These are phyloP conservation scores for Solanum hybrid DNA, from an alignment of 305 asterid genomes.

Conservation along the genomic window DNA sequence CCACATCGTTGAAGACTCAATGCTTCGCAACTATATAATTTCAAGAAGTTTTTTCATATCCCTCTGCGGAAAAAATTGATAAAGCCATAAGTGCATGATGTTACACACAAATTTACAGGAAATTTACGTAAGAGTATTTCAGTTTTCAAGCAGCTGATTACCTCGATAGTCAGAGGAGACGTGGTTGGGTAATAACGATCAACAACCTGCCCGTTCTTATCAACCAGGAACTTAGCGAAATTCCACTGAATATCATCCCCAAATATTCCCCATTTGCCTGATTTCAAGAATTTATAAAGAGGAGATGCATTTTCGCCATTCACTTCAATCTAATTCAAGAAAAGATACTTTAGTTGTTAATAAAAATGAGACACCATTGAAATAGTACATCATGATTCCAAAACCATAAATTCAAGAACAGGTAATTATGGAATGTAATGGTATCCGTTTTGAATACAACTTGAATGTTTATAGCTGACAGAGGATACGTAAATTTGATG, in stretches of 20 bases:
- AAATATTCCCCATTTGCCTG: slow-evolving; percentile 66
- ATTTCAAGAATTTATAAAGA: slow-evolving; percentile 65
- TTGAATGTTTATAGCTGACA: neutral
- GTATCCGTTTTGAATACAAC: neutral
- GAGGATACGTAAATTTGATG: neutral
- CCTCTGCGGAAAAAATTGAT: slow-evolving; percentile 22
- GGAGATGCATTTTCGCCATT: slow-evolving; percentile 57
- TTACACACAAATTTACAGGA: neutral
- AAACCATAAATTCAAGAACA: neutral
- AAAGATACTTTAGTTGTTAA: neutral
- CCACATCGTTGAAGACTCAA: neutral
- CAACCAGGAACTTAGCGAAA: slow-evolving; percentile 69
- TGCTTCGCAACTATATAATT: neutral
- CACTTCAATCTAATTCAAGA: slow-evolving; percentile 51
- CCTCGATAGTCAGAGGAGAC: slow-evolving; percentile 72
- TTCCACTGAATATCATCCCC: slow-evolving; percentile 86
- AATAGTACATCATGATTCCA: neutral
- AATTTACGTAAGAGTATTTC: neutral
- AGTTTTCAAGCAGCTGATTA: slow-evolving; percentile 2
- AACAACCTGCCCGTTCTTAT: slow-evolving; percentile 57
- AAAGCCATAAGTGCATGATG: neutral
- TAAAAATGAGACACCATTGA: neutral
- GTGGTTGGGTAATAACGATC: slow-evolving; percentile 79
- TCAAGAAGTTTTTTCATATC: slow-evolving; percentile 37
- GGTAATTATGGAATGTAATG: neutral